Evolutionary conservation across 1,139 yeast species (phyloP), one percentile per base, ranked within the genome.

Genomic region (Candida frijolesensis): DNA sequence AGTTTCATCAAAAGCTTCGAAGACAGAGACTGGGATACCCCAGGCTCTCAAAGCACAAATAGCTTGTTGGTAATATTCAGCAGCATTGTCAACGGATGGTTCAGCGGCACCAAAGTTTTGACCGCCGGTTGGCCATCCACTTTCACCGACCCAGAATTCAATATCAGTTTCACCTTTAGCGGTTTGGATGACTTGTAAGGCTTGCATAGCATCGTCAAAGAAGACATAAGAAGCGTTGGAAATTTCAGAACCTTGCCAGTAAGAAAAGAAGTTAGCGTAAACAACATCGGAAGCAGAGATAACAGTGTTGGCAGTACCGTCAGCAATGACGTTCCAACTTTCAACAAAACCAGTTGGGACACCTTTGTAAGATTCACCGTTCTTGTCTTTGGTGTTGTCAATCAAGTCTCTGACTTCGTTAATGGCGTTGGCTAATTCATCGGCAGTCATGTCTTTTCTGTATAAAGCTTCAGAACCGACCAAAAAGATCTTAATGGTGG

Each of bases 121-220:
- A 70, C 99, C 99, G 11, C 79, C 84, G 43, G 96, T 83, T 66
- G 98, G 96, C 97, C 97, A 92, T 61, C 98, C 99, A 59, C 98
- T 94, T 79, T 94, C 98, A 68, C 98, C 98, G 64, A 92, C 94
- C 91, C 94, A 91, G 79, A 92, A 90, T 54, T 82, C 79, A 61
- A 91, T 80, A 70, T 89, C 91, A 54, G 92, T 86, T 52, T 87
- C 74, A 55, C 96, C 96, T 79, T 92, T 92, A 59, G 83, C 72
- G 60, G 90, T 76, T 78, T 91, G 96, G 65, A 92, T 83, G 54
- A 80, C 78, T 78, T 89, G 96, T 70, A 92, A 77, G 57, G 97
- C 96, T 79, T 91, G 97, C 96, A 89, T 89, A 71, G 91, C 89
- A 71, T 91, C 97, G 67, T 91, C 97, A 60, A 90, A 83, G 86